Conservation (phyloP, 805 yeast genomes). For the Metschnikowia amazonensis region DNA sequence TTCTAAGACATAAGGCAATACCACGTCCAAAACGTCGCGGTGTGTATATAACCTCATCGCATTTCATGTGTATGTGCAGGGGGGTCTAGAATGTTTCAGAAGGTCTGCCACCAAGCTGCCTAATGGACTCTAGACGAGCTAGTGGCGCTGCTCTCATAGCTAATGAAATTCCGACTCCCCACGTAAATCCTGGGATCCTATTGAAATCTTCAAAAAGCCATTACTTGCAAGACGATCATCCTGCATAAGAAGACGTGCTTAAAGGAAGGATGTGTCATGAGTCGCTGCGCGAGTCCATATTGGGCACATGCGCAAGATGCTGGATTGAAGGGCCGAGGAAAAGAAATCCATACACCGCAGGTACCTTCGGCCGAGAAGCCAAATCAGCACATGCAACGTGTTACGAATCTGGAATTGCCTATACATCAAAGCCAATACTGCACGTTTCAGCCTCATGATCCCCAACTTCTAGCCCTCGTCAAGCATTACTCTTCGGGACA, state of each 20-base stretch:
- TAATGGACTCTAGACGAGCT: neutral
- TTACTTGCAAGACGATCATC: neutral
- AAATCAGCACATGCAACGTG: no score
- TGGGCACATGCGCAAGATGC: neutral
- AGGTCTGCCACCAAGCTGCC: neutral
- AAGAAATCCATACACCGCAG: neutral
- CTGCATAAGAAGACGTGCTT: neutral
- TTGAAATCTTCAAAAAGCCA: neutral
- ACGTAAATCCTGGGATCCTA: neutral
- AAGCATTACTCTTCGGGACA: neutral
- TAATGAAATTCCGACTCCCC: no score
- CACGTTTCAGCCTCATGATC: neutral
- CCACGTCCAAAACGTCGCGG: neutral
- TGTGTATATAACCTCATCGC: neutral
- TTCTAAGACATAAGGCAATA: neutral
- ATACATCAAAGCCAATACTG: neutral
- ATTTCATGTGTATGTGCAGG: neutral
- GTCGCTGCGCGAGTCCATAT: neutral
- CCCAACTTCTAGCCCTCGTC: neutral
- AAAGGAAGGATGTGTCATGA: slow-evolving; percentile 2
- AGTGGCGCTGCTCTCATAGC: no score
- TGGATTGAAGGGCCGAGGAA: neutral
- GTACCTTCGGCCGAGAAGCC: neutral
- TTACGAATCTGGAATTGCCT: neutral
- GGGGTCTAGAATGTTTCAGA: neutral